phyloP scores from a whole-genome alignment of 352 stramenopile species.

The Pythium dissotocum region DNA sequence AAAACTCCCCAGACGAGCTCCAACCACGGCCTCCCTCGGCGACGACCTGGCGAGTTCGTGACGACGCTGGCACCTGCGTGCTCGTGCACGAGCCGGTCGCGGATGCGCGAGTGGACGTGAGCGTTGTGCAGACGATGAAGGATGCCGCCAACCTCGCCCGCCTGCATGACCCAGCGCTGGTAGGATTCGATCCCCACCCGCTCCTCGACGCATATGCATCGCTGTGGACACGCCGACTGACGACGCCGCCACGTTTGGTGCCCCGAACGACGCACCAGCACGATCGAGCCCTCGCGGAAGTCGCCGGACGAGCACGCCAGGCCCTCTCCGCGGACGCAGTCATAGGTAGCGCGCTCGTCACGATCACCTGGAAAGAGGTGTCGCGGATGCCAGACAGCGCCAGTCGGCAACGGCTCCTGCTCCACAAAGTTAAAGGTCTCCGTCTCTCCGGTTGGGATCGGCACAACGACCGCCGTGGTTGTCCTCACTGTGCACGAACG shows the following conservation, averaged over 20 bases:
- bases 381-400: not conserved
- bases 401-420: not conserved
- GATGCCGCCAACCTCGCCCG: not conserved
- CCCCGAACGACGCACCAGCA: too few relatives aligned
- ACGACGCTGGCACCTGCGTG: not conserved
- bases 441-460: not conserved
- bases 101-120: not conserved
- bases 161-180: not conserved
- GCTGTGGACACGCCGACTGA: not conserved
- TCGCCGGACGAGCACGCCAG: not conserved
- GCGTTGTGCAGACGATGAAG: not conserved
- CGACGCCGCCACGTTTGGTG: not conserved
- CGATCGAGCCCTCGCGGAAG: not conserved
- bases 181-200: not conserved
- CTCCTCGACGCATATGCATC: not conserved
- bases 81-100: not conserved
- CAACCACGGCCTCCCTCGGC: slow-evolving; percentile 2
- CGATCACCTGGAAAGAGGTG: not conserved
- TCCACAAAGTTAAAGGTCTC: slow-evolving; percentile 6
- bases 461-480: not conserved
- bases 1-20: not conserved
- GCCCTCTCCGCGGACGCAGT: not conserved
- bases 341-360: not conserved
- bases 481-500: not conserved
- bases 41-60: not conserved